These are phyloP conservation scores for Diversispora epigaea DNA, from an alignment of 192 early-diverging fungal genomes.

Conservation along the genomic window DNA sequence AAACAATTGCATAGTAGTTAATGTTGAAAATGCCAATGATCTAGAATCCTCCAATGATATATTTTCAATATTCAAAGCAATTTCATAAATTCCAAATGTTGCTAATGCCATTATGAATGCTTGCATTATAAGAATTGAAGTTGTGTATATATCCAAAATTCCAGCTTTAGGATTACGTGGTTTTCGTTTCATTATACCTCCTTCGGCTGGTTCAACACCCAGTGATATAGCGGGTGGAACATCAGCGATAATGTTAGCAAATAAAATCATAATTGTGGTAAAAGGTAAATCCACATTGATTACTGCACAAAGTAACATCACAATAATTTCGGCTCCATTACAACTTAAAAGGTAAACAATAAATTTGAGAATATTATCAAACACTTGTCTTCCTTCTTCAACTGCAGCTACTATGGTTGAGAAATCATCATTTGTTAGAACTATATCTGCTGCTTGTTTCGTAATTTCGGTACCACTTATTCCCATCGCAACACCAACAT, in stretches of 20 bases:
- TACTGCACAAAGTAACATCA: constrained; percentile 76
- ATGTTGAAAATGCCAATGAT: constrained; percentile 71
- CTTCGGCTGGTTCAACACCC: constrained; percentile 86
- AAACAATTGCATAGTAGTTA: constrained; percentile 85
- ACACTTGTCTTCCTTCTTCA: constrained; percentile 90
- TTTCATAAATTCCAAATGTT: constrained; percentile 63
- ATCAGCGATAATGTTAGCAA: constrained; percentile 98
- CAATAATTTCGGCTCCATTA: constrained; percentile 93
- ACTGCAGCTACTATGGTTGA: constrained; percentile 93
- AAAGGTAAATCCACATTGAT: constrained; percentile 83
- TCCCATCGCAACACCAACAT: constrained; percentile 98
- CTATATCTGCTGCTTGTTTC: constrained; percentile 97
- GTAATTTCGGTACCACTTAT: constrained; percentile 95
- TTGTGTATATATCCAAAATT: constrained; percentile 67
- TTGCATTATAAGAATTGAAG: constrained; percentile 69
- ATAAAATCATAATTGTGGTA: constrained; percentile 91
- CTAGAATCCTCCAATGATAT: constrained; percentile 42
- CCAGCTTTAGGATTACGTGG: constrained; percentile 77
- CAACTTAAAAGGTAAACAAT: constrained; percentile 92
- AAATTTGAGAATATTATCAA: constrained; percentile 98
- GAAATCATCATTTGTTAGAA: constrained; percentile 94
- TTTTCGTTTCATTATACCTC: constrained; percentile 77
- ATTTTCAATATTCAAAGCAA: constrained; percentile 40
- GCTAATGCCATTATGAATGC: constrained; percentile 66
- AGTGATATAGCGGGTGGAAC: constrained; percentile 94